Evolutionary conservation across 345 rosid species (phyloP).

Genomic region (Euphorbia lathyris): DNA sequence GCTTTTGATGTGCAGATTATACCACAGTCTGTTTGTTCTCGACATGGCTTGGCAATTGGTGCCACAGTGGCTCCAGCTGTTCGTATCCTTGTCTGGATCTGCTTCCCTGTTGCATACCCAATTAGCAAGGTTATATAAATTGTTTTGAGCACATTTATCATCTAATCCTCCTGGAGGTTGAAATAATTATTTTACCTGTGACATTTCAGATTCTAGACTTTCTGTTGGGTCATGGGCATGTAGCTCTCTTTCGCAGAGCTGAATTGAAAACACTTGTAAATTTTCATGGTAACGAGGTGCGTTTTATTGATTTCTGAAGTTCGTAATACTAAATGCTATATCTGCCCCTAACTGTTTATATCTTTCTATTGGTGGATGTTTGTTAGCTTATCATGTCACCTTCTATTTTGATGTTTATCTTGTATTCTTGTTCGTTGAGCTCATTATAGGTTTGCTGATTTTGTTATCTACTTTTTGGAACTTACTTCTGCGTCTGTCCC

Average conservation of each 20-base stretch:
- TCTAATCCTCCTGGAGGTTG: neutral
- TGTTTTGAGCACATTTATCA: conserved; percentile 2
- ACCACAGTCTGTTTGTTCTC: conserved; percentile 91
- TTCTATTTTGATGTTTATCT: neutral
- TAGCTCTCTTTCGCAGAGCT: conserved; percentile 95
- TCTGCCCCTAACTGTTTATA: neutral
- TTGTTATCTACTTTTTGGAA: neutral
- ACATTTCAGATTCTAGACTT: conserved; percentile 65
- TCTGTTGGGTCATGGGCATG: conserved; percentile 83
- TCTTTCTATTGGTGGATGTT: neutral
- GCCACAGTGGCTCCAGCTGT: conserved; percentile 84
- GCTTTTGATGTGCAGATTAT: conserved; percentile 55
- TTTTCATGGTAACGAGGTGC: conserved; percentile 93
- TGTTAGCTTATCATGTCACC: neutral
- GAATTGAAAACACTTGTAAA: conserved; percentile 96
- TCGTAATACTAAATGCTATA: neutral
- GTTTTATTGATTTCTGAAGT: conserved; percentile 12
- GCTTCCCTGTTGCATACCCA: conserved; percentile 91
- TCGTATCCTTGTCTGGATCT: conserved; percentile 79
- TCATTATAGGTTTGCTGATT: neutral
- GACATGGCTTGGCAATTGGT: conserved; percentile 93
- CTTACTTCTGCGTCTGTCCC: neutral
- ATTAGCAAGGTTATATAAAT: conserved; percentile 77
- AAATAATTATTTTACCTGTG: conserved; percentile 10
- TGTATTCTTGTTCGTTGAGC: neutral